Base-by-base conservation (phyloP, 2,329 filamentous ascomycete genomes). In the Dryadomyces sulphureus region DNA sequence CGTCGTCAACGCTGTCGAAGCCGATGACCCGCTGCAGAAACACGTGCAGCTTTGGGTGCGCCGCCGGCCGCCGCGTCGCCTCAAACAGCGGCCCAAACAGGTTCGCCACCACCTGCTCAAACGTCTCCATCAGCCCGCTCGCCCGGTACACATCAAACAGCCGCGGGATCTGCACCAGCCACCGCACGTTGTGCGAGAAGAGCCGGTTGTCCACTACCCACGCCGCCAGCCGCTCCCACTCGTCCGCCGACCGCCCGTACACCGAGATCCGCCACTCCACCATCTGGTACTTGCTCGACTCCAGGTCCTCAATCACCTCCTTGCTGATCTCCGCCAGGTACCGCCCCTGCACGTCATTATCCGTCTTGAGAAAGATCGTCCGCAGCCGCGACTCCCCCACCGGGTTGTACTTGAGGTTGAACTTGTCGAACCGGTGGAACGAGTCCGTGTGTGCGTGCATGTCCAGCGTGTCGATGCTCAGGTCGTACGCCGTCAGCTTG, bases 251-350 rank as follows among this genome's bases (percentile, higher is more conserved):
- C 59, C 87, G 84, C 51, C 92, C 92, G 57, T 98, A 98, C 52
- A 98, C 87, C 21, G 89, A 95, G 54, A 98, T 94, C 38, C 92
- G 87, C 89, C 93, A 98, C 66, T 98, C 92, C 1, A 92, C 92
- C 84, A 98, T 95, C 61, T 98, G 92, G 59, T 98, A 98, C 62
- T 98, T 98, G 75, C 89, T 95, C 42, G 90, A 94, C 62, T 98
- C 92, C 27, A 98, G 69, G 71, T 98, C 92, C 3, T 88, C 80
- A 46, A 98, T 95, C 51, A 98, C 92, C 63, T 98, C 92, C 57
- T 94, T 94, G 3, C 90, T 96, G 51, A 98, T 95, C 62, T 98
- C 92, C 1, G 92, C 92, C 38, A 98, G 69, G 60, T 98, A 98
- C 43, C 90, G 83, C 32, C 92, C 92, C 54, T 94, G 80, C 59